Base-by-base conservation (phyloP, 2,329 filamentous ascomycete species). In the Hypoxylon sp. region DNA sequence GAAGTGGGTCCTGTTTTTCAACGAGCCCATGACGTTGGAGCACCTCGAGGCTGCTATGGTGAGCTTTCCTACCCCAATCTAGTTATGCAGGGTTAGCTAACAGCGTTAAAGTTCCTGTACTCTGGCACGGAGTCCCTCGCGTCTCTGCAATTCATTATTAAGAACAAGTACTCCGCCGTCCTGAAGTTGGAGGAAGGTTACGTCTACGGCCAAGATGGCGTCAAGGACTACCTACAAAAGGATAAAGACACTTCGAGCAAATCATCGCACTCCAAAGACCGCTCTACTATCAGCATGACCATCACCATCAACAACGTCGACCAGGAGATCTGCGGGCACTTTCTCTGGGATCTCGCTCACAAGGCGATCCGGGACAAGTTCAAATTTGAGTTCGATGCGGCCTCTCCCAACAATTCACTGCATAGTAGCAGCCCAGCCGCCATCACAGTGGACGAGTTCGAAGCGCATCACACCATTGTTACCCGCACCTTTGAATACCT, bases 251-350 rank as follows among this genome's bases (percentile, higher is more conserved):
- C 11, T 2, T 32, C 39, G 1, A 19, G 23, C 12, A 62, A 52
- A 27, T 29, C 54, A 8, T 64, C 56, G 12, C 53, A 52, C 14
- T 59, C 64, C 1, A 60, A 57, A 16, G 64, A 71, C n/a, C 68
- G 61, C 11, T 37, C 71, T 0, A 70, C 65, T 14, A 74, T 75
- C 48, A 74, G 71, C 47, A 74, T 75, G 73, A 70, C 46, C 2
- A 74, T 75, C 29, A 70, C 57, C 19, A 73, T 75, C 41, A 72
- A 69, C n/a, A 73, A 74, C 4, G 71, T 73, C 5, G 70, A 74
- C 7, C 69, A 72, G 16, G 72, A 74, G 62, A 41, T 70, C 1
- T 72, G 70, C 25, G 66, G 60, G 1, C 63, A 74, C 16, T 75
- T 75, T n/a, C 47, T 75, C 5, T 75, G 73, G 73, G 73, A 75